Evolutionary conservation across 106 monocot species (phyloP).

Genomic region (Phalaenopsis aphrodite): DNA sequence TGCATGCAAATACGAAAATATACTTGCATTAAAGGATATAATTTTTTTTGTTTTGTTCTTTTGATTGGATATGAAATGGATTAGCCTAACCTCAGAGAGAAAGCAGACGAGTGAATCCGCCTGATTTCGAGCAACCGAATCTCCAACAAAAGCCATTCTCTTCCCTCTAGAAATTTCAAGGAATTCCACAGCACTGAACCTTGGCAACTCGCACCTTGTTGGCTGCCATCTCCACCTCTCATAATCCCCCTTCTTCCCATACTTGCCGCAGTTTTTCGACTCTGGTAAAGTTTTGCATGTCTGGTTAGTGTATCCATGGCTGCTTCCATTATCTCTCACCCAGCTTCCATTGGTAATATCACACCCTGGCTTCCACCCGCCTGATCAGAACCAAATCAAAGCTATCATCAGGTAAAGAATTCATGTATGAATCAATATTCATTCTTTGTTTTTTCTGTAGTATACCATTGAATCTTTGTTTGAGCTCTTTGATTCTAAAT

Average conservation of each 20-base stretch:
- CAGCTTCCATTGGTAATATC: slow-evolving; percentile 35
- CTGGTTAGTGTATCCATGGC: slow-evolving; percentile 19
- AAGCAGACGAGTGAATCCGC: slow-evolving; percentile 49
- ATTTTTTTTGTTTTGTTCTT: not conserved
- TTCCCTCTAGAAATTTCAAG: slow-evolving; percentile 28
- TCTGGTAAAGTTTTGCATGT: slow-evolving; percentile 31
- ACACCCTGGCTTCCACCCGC: slow-evolving; percentile 7
- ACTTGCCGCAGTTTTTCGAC: slow-evolving; percentile 32
- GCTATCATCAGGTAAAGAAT: not conserved
- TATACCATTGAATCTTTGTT: slow-evolving; percentile 4
- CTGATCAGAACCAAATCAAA: not conserved
- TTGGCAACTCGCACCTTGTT: slow-evolving; percentile 27
- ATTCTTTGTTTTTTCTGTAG: not conserved
- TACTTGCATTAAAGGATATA: no score
- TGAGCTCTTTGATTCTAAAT: not conserved
- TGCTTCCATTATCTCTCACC: slow-evolving; percentile 23
- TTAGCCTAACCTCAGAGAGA: slow-evolving; percentile 27
- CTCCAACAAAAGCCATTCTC: slow-evolving; percentile 38
- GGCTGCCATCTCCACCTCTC: slow-evolving; percentile 46
- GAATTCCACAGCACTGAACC: slow-evolving; percentile 25
- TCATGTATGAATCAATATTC: not conserved
- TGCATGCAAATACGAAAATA: no score
- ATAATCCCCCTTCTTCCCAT: slow-evolving; percentile 35
- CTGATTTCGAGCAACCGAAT: slow-evolving; percentile 48
- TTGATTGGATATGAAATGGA: not conserved